Evolutionary conservation across 345 rosid species (phyloP).

Genomic region (Raphanus sativus): DNA sequence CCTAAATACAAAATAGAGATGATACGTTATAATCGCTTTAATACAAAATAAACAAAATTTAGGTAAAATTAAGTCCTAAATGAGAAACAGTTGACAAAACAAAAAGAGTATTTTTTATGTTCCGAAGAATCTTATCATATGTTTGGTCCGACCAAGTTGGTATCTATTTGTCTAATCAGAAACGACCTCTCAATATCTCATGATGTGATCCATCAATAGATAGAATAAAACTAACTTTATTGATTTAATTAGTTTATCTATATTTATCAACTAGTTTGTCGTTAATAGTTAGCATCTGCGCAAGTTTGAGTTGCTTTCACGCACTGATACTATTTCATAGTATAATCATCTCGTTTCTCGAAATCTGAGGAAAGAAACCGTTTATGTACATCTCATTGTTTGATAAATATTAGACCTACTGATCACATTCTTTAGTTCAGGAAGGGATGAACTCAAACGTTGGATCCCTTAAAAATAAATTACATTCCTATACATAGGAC

Average conservation of each 20-base stretch:
- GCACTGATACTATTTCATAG: not conserved
- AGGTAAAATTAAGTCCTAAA: not conserved
- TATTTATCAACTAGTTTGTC: not conserved
- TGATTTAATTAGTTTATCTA: not conserved
- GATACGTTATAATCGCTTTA: not conserved
- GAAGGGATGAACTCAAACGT: not conserved
- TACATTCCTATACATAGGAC: not conserved
- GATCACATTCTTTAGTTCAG: not conserved
- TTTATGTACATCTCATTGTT: not conserved
- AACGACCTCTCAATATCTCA: slow-evolving; percentile 3
- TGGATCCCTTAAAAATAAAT: not conserved
- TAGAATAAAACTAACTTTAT: not conserved
- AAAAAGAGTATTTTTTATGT: not conserved
- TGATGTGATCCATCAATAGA: slow-evolving; percentile 15
- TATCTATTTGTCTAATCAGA: slow-evolving; percentile 12
- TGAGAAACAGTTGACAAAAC: slow-evolving; percentile 15
- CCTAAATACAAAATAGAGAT: not conserved
- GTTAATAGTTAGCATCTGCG: not conserved
- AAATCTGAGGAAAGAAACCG: not conserved
- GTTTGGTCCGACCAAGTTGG: slow-evolving; percentile 14
- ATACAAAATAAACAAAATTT: not conserved
- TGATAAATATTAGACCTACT: not conserved
- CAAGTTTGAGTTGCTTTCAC: not conserved
- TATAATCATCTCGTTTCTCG: not conserved
- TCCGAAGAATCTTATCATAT: slow-evolving; percentile 21